Evolutionary conservation across 2,329 filamentous ascomycete species (phyloP).

Genomic region (Pseudocercospora vitis): DNA sequence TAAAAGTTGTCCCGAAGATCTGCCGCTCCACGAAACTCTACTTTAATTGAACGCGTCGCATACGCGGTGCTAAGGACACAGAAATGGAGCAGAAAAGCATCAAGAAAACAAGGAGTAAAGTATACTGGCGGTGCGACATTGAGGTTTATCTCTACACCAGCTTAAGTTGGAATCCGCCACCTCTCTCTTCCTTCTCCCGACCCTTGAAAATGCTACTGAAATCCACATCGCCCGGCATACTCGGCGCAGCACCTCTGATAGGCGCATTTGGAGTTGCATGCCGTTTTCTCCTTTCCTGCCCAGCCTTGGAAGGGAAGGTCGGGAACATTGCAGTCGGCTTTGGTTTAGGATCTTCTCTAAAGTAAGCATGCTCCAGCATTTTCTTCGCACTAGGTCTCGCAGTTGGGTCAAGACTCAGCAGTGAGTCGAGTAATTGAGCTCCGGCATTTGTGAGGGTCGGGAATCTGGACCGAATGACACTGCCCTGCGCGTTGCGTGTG

Average conservation of each 20-base stretch:
- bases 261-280: slow-evolving; percentile 81
- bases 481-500: slow-evolving; percentile 48
- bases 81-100: too few relatives aligned
- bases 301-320: slow-evolving; percentile 93
- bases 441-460: slow-evolving; percentile 78
- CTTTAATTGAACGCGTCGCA: too few relatives aligned
- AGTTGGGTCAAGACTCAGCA: slow-evolving; percentile 74
- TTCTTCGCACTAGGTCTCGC: slow-evolving; percentile 68
- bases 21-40: too few relatives aligned
- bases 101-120: neutral
- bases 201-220: slow-evolving; percentile 53
- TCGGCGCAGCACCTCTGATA: slow-evolving; percentile 59
- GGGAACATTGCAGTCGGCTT: slow-evolving; percentile 93
- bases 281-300: slow-evolving; percentile 76
- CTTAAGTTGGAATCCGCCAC: slow-evolving; percentile 48
- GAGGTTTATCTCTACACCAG: slow-evolving; percentile 26
- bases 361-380: slow-evolving; percentile 79
- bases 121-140: neutral
- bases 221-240: slow-evolving; percentile 43
- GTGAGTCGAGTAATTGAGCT: slow-evolving; percentile 63
- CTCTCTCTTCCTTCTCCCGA: slow-evolving; percentile 49
- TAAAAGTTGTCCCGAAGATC: too few relatives aligned
- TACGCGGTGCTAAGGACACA: too few relatives aligned
- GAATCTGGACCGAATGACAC: slow-evolving; percentile 71
- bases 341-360: slow-evolving; percentile 81